Evolutionary conservation across 169 alveolate species (phyloP).

Genomic region (Miamiensis avidus): DNA sequence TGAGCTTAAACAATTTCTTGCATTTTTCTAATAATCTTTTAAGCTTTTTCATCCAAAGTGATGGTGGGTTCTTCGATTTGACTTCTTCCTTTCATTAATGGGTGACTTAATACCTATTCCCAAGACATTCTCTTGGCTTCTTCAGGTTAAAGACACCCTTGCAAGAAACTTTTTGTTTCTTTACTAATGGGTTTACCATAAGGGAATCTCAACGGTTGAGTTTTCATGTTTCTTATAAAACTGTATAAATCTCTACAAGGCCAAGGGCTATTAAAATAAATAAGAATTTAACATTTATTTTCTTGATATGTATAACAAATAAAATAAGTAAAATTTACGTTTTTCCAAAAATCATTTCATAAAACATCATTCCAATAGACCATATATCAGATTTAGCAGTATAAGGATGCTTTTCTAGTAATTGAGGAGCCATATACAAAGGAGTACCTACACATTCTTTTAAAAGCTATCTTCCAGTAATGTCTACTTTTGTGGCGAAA

Average conservation of each 20-base stretch:
- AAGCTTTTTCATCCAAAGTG: constrained; percentile 10
- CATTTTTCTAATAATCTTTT: constrained; percentile 26
- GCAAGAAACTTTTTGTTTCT: constrained; percentile 13
- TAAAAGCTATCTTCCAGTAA: constrained; percentile 13
- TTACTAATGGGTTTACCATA: constrained; percentile 29
- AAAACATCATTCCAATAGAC: constrained; percentile 65
- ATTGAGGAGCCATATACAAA: constrained; percentile 68
- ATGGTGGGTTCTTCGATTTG: constrained; percentile 6
- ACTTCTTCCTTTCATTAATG: neutral
- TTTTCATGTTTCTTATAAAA: constrained; percentile 26
- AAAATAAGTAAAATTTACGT: constrained; percentile 14
- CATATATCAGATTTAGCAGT: constrained; percentile 61
- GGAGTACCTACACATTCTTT: constrained; percentile 60
- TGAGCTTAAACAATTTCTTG: constrained; percentile 33
- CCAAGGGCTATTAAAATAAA: constrained; percentile 25
- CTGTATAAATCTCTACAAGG: constrained; percentile 35
- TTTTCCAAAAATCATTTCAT: constrained; percentile 54
- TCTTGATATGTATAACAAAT: neutral
- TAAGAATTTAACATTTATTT: neutral
- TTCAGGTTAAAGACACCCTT: constrained; percentile 22
- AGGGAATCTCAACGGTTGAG: constrained; percentile 35
- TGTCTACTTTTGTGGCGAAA: constrained; percentile 48
- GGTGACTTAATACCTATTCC: constrained; percentile 30
- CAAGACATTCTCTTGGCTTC: constrained; percentile 40
- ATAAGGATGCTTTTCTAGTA: constrained; percentile 38